phyloP scores from a whole-genome alignment of 192 early-diverging fungal species.

The Blastocladiella britannica region DNA sequence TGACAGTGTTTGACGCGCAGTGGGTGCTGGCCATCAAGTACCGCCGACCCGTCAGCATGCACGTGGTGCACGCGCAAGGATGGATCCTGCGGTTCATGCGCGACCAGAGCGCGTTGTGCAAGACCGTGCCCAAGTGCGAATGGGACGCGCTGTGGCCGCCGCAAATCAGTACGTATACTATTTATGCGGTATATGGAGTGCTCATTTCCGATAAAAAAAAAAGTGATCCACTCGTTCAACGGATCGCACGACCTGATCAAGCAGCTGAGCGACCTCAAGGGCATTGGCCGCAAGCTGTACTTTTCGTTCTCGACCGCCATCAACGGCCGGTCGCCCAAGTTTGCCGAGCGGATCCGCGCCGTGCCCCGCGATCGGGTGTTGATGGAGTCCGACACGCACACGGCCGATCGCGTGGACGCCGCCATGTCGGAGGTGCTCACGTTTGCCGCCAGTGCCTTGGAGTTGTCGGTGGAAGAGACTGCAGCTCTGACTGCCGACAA shows the following conservation, averaged over 20 bases:
- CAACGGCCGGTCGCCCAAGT: constrained; percentile 40
- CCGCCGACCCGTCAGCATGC: constrained; percentile 40
- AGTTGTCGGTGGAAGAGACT: no score
- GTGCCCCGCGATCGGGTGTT: constrained; percentile 59
- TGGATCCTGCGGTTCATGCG: constrained; percentile 22
- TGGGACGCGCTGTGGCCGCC: constrained; percentile 6
- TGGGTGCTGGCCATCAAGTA: constrained; percentile 44
- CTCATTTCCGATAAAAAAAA: constrained; percentile 6
- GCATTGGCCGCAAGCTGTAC: constrained; percentile 28
- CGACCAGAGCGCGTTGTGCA: constrained; percentile 11
- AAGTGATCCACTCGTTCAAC: constrained; percentile 54
- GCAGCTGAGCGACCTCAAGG: constrained; percentile 17
- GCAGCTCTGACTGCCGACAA: no score
- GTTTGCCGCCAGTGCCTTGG: no score
- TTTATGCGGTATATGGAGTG: not conserved
- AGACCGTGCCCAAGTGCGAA: constrained; percentile 7
- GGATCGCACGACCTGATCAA: constrained; percentile 51
- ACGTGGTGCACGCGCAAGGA: constrained; percentile 61
- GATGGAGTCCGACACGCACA: constrained; percentile 63
- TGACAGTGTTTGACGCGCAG: constrained; percentile 39
- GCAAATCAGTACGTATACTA: constrained; percentile 8
- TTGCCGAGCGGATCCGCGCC: constrained; percentile 36
- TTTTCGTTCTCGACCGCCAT: constrained; percentile 60
- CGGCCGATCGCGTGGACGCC: constrained; percentile 24
- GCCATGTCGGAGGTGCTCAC: constrained; percentile 29